Evolutionary conservation across 2,329 filamentous ascomycete genomes (phyloP), one percentile per base, ranked within the genome.

Genomic region (Botrytis pseudocinerea): DNA sequence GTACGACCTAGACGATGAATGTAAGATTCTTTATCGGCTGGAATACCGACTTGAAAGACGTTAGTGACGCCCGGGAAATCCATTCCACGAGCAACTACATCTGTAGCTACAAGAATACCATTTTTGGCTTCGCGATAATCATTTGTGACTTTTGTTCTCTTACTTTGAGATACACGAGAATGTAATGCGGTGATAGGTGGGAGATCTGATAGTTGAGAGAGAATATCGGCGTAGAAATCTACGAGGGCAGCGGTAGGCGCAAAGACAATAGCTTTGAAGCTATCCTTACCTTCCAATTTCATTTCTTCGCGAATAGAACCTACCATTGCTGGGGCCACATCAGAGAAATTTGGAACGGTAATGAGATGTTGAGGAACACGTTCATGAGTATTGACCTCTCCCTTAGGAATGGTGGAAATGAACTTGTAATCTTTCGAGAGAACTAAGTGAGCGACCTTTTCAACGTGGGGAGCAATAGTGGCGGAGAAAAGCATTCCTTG

Each of bases 401-500:
- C 89, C 73, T 92, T 89, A 73, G 87, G 85, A 74, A 99, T 92
- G n/a, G 94, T 97, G 82, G 95, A 93, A 74, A 98, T 90, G 79
- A 96, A 97, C 80, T 97, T 90, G 82, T 97, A 98, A 77, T 93
- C 87, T 74, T 87, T 85, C 2, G 89, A 88, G 80, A 95, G 93
- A 81, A 98, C 91, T 77, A 93, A 94, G 77, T 85, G 83, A 74
- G 97, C 95, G 66, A 98, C 88, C 61, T 87, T 84, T 77, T 97
- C 90, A 62, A 99, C 95, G 75, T 94, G 89, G 74, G 88, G 87
- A 63, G 95, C 94, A 46, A 99, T 92, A 18, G 96, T 99, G 62
- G 96, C 96, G 22, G 95, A 98, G 82, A 97, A 98, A 82, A 99
- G 91, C 79, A 99, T 89, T 10, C 95, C 98, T 82, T 99, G 96